phyloP scores from a whole-genome alignment of 257 asterid species.

The Voacanga thouarsii region DNA sequence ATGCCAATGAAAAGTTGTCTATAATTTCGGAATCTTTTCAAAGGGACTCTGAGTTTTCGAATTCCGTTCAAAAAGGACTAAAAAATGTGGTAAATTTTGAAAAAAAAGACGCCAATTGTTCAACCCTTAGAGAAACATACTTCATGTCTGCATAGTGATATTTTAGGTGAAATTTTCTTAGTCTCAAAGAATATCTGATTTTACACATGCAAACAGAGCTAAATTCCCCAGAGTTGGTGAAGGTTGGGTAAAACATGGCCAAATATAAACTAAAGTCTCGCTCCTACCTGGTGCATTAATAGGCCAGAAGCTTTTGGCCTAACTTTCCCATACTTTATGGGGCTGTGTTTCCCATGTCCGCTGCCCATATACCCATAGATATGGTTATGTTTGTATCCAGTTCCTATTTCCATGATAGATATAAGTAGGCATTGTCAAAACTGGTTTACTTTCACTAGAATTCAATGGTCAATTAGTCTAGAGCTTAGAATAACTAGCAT shows the following conservation, averaged over 20 bases:
- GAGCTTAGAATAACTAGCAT: not conserved
- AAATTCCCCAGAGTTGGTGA: constrained; percentile 6
- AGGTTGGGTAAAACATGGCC: constrained; percentile 1
- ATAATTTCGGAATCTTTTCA: not conserved
- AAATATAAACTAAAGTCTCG: constrained; percentile 2
- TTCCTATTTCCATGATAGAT: constrained; percentile 16
- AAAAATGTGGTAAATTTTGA: not conserved
- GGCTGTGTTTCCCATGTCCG: constrained; percentile 71
- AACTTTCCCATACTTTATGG: constrained; percentile 79
- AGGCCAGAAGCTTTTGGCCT: constrained; percentile 32
- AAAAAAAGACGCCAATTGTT: not conserved
- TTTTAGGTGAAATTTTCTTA: not conserved
- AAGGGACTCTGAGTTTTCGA: too few relatives aligned
- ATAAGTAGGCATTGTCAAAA: constrained; percentile 11
- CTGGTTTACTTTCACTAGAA: not conserved
- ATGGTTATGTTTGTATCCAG: constrained; percentile 23
- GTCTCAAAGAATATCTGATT: not conserved
- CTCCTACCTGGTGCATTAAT: constrained; percentile 19
- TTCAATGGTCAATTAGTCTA: not conserved
- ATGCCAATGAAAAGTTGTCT: not conserved
- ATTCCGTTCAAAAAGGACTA: not conserved
- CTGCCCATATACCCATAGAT: constrained; percentile 28
- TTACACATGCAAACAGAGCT: constrained; percentile 13
- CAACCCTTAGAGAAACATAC: constrained; percentile 13
- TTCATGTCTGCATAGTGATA: not conserved